Base-by-base conservation (phyloP, 1,139 yeast species). In the Kodamaea plutei region DNA sequence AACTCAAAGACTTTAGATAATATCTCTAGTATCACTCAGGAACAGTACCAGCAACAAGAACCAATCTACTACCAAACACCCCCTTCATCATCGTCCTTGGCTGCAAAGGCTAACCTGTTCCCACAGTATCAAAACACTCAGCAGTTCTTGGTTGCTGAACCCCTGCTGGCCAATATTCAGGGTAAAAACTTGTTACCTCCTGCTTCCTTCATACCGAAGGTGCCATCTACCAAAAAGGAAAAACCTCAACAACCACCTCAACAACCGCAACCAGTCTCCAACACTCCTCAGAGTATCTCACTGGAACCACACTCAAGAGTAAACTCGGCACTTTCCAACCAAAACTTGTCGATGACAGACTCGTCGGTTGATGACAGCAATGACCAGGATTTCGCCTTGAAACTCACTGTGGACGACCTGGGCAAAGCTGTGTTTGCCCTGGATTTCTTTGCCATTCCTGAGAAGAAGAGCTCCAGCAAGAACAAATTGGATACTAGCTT, bases 391-490 rank as follows among this genome's bases (percentile, higher is more conserved):
- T 62, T 60, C 42, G 55, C 50, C 47, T 48, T 67, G 40, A 55
- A 55, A 33, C 50, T 67, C 33, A 63, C 58, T 41, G 56, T 68
- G 28, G 72, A 67, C 40, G 70, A 61, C 36, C 60, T 56, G 56
- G 74, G 73, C n/a, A 64, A 63, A 35, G 73, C 74, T 1, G 59
- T 62, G n/a, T 56, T 63, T 38, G 54, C 58, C 15, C 50, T 48
- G 24, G 58, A 56, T 31, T 40, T 50, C 32, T 47, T 47, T 30
- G 19, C 12, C 9, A n/a, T n/a, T n/a, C 18, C 18, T 15, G 15
- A 10, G 19, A 20, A 25, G 20, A 20, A 10, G 22, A 20, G 19
- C 14, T 20, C n/a, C 8, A 15, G 6, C 15, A 20, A 17, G 22
- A 11, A 11, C 22, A 10, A 21, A 21, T 18, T 18, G 6, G n/a